Evolutionary conservation across 495 filamentous ascomycete species (phyloP), one percentile per base, ranked within the genome.

Genomic region (Daldinia decipiens): DNA sequence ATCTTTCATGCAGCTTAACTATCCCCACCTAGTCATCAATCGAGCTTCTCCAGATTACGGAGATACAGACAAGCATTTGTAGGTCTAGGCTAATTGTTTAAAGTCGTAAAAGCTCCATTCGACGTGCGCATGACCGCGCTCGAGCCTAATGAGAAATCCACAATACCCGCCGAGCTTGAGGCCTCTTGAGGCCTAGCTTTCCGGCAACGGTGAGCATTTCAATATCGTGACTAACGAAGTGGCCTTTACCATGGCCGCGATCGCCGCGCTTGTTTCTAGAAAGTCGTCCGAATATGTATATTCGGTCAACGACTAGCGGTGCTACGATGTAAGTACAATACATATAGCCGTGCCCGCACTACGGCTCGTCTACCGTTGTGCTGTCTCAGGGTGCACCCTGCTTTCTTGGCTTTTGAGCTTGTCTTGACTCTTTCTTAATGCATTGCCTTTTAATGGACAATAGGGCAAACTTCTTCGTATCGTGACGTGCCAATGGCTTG

Each of bases 11-110:
- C 65, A 62, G 52, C 17, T 17, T 2, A 19, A 53, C 7, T 17
- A 4, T 60, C 59, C 32, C 57, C 70, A 59, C 65, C n/a, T n/a
- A 29, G 31, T 26, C 39, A 61, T 65, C 55, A 59, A 59, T 53
- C 29, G 26, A 59, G 8, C 61, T 72, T 68, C 65, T 68, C 56
- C 65, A 65, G 65, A 68, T 27, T 73, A 51, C 70, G 65, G 65
- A 66, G 65, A 45, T 68, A 54, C 51, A 57, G 64, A 62, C 57
- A 34, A 40, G 64, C 62, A 47, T 61, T 65, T 19, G 31, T 32
- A 58, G 61, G 55, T 61, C 65, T 54, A 58, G 61, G 55, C 70
- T 68, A 65, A 61, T 68, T 65, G 1, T 54, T 50, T 52, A 50
- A 19, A 59, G 47, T 52, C 47, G 43, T 55, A 60, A 29, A 27